Base-by-base conservation (phyloP, 140 eudicot genomes). In the Stevia rebaudiana region DNA sequence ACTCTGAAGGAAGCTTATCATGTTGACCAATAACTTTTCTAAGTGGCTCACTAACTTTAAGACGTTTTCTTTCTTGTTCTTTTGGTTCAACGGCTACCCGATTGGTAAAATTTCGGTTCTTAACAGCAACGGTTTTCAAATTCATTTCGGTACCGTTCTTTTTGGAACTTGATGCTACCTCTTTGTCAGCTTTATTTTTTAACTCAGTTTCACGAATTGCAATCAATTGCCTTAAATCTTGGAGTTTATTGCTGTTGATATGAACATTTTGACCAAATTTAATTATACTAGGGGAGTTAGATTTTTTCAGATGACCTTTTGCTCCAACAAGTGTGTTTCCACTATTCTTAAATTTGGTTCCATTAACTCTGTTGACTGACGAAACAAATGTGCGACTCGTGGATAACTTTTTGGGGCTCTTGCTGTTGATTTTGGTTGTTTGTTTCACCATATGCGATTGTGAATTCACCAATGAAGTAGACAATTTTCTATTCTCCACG, bases 201-300 rank as follows among this genome's bases (percentile, higher is more conserved):
- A 84, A 39, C 73, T 88, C 83, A 62, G 71, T 88, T 68, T 88
- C 95, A 43, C 89, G 85, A 55, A 82, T 73, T 16, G 89, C 95
- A 73, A 88, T 84, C 47, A 84, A 64, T 76, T 88, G 94, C 39
- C 95, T 82, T 40, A 88, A 60, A 59, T 88, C 95, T 75, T 84
- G 89, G 71, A 88, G 83, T 63, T 88, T 78, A 69, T 63, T 82
- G 37, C 78, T 68, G 76, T 80, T 79, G 47, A 76, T 40, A 54
- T 68, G 73, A 48, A 75, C 50, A 56, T 74, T 84, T 69, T 67
- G 79, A 42, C 57, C 82, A 10, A 62, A 52, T 64, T 73, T 61
- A 54, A 1, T 70, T 57, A 63, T 74, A 50, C 68, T 71, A 4
- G 61, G 65, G 18, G 69, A 8, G 60, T 50, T 77, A 24, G 78